Base-by-base conservation (phyloP, 2,329 filamentous ascomycete species). In the Mycosphaerella sp. region DNA sequence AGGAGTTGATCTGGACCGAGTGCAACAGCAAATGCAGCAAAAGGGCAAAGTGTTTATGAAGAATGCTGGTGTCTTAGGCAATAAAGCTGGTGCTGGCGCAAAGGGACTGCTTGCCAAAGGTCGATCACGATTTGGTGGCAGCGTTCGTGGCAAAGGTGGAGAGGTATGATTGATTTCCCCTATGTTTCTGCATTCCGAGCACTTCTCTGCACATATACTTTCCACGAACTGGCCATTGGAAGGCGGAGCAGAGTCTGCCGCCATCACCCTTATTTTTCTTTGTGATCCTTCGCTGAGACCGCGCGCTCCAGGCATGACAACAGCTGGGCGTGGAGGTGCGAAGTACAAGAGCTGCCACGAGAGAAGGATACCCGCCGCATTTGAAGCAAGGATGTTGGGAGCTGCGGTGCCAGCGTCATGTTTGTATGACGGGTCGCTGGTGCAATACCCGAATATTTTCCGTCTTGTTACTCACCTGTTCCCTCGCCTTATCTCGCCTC, bases 41-140 rank as follows among this genome's bases (percentile, higher is more conserved):
- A 92, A 91, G 75, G 85, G 91, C 69, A 96, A 95, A 74, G 90
- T 95, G 65, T 75, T 96, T 29, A 79, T 96, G 67, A 87, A 93
- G 61, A 85, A 86, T 21, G 91, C 91, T 51, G 89, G 89, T 50
- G 74, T 82, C 14, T 74, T 86, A 55, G 80, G 84, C 56, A 83
- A 83, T 23, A 85, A 85, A 66, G 83, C 82, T 32, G 80, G 81
- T 59, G 90, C 89, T 68, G 89, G 89, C 55, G 90, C 91, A 46
- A 95, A 95, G 75, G 92, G 91, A 49, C 73, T 96, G 60, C 85
- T 96, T 70, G 89, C 87, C 61, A 95, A 95, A 74, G 89, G 91
- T 74, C 92, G 89, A 72, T 83, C 55, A n/a, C 55, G 55, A 29
- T 59, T 57, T 23, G 54, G 56, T n/a, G 66, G 64, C 45, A 60